Base-by-base conservation (phyloP, 2,329 filamentous ascomycete species). In the Aureobasidium sp. region DNA sequence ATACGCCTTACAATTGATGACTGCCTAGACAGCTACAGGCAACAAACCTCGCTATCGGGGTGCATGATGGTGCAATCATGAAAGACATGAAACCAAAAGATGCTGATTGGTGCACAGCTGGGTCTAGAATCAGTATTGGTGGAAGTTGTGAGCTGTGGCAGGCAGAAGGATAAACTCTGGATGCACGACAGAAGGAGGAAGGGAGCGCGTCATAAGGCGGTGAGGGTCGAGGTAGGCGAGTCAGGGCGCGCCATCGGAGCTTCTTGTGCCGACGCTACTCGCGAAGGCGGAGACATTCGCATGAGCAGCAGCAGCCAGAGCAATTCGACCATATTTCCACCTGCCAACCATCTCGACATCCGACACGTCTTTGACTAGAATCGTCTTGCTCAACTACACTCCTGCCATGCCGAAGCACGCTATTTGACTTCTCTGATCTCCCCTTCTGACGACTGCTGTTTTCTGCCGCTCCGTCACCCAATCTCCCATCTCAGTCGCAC, bases 331-430 rank as follows among this genome's bases (percentile, higher is more conserved):
- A 21, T 21, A 21, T 21, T 21, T 21, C 21, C 21, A 21, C 21
- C 21, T 21, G 21, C 21, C 21, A 21, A 21, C 21, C 21, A 21
- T 21, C 21, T 21, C 21, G 21, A 21, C 21, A 21, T 21, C 21
- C 21, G 21, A 21, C 21, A 21, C 21, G 21, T 21, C 21, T 21
- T 21, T 21, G 21, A 34, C 50, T 13, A 41, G 11, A 54, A 10
- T 13, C 29, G 15, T 8, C 13, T 9, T 29, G 6, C n/a, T 5
- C 41, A 21, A 13, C 8, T 6, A 21, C 29, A 8, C 36, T 44
- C 8, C 30, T 47, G 42, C 41, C 44, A 59, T 59, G 55, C 44
- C 55, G 55, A 59, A 49, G 42, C 55, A 41, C 55, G 55, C 55
- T 41, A 34, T 59, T 16, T 45, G 44, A 49, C 21, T 27, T n/a